Evolutionary conservation across 2,329 filamentous ascomycete species (phyloP), one percentile per base, ranked within the genome.

Genomic region (Hypomyces rosellus): DNA sequence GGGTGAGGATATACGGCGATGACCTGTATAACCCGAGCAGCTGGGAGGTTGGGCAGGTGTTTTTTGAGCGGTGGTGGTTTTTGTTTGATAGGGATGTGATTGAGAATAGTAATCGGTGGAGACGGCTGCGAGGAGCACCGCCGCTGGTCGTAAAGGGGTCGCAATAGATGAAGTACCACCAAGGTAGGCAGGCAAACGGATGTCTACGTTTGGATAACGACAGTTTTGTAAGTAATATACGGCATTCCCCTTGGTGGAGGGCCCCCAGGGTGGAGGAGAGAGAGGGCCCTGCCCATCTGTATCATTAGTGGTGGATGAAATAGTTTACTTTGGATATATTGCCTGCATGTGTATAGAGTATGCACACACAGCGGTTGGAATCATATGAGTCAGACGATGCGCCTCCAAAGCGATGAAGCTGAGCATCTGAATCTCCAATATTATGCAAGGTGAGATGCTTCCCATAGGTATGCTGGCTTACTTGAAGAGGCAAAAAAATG

Each of bases 11-110:
- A 53, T 75, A 71, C 60, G 73, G 75, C 4, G 59, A 64, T 1
- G 74, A 80, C 54, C 74, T 76, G 16, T 76, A 73, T 54, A 69
- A 76, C 45, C 64, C 69, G 5, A 59, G 61, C 20, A 69, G 67
- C 30, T 84, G 79, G 78, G 80, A 84, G 61, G 69, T 82, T 12
- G 78, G 79, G 1, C 77, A 82, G 61, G 58, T 72, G n/a, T 63
- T 82, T 18, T 82, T 81, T 61, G 71, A 75, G 61, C 70, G 73
- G 38, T 83, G 80, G 80, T 84, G 78, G 78, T 82, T 80, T 63
- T 63, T 79, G 34, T 76, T 83, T 59, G 79, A 83, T 57, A 61
- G 69, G 8, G 66, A 68, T 11, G 71, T 82, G 14, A 63, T 83
- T n/a, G 71, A 74, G 41, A 70, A 70, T 47, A 79, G 77, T 58